Evolutionary conservation across 768 basidiomycete species (phyloP), one percentile per base, ranked within the genome.

Genomic region (Pleurotus platypus): DNA sequence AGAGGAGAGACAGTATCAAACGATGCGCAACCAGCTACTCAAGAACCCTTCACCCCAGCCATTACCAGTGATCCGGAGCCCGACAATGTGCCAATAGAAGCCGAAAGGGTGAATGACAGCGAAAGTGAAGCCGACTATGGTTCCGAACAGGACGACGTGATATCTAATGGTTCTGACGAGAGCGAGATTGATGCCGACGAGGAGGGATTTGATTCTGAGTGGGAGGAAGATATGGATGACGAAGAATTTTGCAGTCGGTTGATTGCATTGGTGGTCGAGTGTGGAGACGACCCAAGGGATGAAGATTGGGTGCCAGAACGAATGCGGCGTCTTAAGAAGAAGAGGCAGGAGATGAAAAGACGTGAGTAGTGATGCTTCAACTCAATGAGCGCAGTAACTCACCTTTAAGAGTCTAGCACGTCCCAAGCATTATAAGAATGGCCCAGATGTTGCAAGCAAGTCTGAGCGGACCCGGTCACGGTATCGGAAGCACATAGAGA

Each of bases 371-470:
- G 39, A 11, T 40, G 39, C 11, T 20, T 20, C 20, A 20, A 20
- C 20, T 20, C 20, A 20, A 20, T 20, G 20, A 20, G 20, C 20
- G 20, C 20, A 20, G 20, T 20, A n/a, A 40, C 39, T 40, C 39
- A 40, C 39, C 39, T 20, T 20, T 20, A 20, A 20, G 20, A 20
- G 20, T 13, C 8, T 46, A 57, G 56, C 13, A 51, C 57, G 53
- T 5, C 58, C 58, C 37, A 16, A 39, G 48, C 57, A 47, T 9
- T 59, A 59, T 49, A 38, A 15, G 16, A 59, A 56, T 30, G 58
- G 58, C 12, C 56, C 45, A 6, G 58, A 60, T 43, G 56, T 60
- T 26, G 45, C 45, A 7, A 58, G 57, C 18, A 60, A 60, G 42
- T 57, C 59, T 40, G 24, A 22, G 26, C 40, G 16, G 39, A 42